phyloP scores from a whole-genome alignment of 306 rosid genomes.

The Quercus agrifolia region DNA sequence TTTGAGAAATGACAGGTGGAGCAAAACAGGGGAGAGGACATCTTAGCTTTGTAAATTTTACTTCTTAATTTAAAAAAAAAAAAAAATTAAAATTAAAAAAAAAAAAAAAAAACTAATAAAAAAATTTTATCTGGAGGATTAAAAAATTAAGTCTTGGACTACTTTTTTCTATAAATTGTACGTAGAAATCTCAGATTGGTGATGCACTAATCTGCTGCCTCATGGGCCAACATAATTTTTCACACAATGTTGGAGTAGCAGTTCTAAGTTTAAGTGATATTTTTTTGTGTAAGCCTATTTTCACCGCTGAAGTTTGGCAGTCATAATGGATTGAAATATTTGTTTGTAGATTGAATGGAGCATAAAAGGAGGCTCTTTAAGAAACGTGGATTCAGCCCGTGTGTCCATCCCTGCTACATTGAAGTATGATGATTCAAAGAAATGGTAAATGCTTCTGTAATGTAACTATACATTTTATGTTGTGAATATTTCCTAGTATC shows the following conservation, averaged over 20 bases:
- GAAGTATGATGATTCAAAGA: constrained; percentile 78
- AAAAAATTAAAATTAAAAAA: background rate
- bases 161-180: background rate
- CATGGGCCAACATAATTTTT: background rate
- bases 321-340: constrained; percentile 11
- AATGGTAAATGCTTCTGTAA: constrained; percentile 55
- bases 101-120: background rate
- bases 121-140: background rate
- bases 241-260: constrained; percentile 1
- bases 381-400: constrained; percentile 89
- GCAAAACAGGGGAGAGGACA: too few species aligned
- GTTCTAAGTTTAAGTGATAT: constrained; percentile 17
- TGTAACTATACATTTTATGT: constrained; percentile 3
- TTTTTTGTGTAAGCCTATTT: constrained; percentile 16
- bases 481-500: background rate
- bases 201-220: background rate
- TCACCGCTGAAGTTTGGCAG: constrained; percentile 10
- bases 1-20: too few species aligned
- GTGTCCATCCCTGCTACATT: constrained; percentile 83
- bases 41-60: too few species aligned
- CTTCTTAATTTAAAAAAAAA: background rate
- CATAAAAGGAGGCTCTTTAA: constrained; percentile 71
- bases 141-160: background rate
- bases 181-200: background rate
- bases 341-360: constrained; percentile 84